These are phyloP conservation scores for Paulownia fortunei DNA, from an alignment of 257 asterid genomes.

Conservation along the genomic window DNA sequence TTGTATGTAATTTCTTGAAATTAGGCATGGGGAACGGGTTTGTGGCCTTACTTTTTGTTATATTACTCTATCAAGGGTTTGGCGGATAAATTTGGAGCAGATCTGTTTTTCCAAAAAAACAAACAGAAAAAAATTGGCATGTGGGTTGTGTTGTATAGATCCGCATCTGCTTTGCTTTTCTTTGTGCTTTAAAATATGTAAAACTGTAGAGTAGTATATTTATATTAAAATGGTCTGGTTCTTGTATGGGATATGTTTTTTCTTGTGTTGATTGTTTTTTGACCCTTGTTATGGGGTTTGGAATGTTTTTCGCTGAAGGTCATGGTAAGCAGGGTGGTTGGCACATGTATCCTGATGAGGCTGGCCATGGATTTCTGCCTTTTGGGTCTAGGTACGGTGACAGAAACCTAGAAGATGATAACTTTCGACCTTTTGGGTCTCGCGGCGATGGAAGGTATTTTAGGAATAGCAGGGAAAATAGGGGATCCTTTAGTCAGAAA, in stretches of 20 bases:
- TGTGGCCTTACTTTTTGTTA: conserved; percentile 10
- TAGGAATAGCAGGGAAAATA: conserved; percentile 66
- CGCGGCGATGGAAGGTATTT: conserved; percentile 68
- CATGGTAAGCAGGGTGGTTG: conserved; percentile 97
- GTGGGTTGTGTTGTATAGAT: conserved; percentile 37
- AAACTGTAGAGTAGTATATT: not conserved
- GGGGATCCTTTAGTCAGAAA: conserved; percentile 73
- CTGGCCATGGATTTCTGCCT: conserved; percentile 66
- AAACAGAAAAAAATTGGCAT: not conserved
- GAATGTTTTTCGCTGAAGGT: conserved; percentile 71
- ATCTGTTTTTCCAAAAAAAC: conserved; percentile 51
- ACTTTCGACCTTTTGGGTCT: conserved; percentile 54
- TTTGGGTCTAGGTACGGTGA: conserved; percentile 70
- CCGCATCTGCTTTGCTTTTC: conserved; percentile 30
- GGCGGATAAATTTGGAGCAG: conserved; percentile 40
- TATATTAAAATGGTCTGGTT: not conserved
- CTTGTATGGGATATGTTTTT: conserved; percentile 23
- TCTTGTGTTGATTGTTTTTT: conserved; percentile 39
- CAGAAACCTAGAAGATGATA: conserved; percentile 73
- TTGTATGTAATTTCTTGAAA: not conserved
- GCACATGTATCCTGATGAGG: conserved; percentile 74
- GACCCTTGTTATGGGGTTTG: conserved; percentile 40
- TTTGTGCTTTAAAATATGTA: conserved; percentile 1
- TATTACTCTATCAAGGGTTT: not conserved
- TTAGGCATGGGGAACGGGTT: conserved; percentile 20